A percentile compares a stretch with the other conserved stretches of the same genome.
These are phyloP conservation scores for Aegilops sharonensis DNA, from an alignment of 176 grass and related monocot genomes.

Conservation along the genomic window DNA sequence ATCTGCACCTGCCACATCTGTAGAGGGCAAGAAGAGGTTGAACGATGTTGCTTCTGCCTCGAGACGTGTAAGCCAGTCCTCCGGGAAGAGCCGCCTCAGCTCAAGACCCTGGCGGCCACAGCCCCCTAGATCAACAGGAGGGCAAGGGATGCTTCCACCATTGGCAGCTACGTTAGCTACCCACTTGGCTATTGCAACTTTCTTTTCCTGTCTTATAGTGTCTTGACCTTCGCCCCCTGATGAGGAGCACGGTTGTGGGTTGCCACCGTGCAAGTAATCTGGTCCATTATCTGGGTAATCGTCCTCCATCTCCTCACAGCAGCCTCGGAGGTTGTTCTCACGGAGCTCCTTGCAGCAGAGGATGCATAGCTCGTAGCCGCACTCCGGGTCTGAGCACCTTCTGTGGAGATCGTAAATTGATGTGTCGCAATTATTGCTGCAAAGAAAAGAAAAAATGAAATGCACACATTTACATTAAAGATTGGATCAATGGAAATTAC, in stretches of 20 bases:
- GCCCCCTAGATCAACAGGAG: neutral
- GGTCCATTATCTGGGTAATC: neutral
- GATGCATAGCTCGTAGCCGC: conserved; percentile 49
- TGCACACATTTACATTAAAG: neutral
- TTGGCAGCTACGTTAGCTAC: too few species aligned
- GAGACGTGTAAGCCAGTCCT: conserved; percentile 5
- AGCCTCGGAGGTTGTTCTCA: neutral
- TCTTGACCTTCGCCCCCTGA: too few species aligned
- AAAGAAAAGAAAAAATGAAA: neutral
- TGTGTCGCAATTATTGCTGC: conserved; percentile 40
- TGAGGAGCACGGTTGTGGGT: neutral
- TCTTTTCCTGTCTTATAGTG: neutral
- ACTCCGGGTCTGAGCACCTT: neutral
- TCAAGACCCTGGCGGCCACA: conserved; percentile 39
- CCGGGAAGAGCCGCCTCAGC: conserved; percentile 28
- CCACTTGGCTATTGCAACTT: neutral
- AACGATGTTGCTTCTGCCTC: neutral
- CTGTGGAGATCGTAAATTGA: too few species aligned
- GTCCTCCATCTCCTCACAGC: neutral
- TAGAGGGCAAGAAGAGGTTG: neutral
- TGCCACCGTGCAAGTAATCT: conserved; percentile 47
- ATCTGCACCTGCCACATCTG: neutral
- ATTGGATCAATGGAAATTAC: neutral
- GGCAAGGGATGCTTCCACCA: too few species aligned
- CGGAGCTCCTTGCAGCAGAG: conserved; percentile 50